Conservation (phyloP, 768 basidiomycete species). For the Dictyophora rubrovolvata region DNA sequence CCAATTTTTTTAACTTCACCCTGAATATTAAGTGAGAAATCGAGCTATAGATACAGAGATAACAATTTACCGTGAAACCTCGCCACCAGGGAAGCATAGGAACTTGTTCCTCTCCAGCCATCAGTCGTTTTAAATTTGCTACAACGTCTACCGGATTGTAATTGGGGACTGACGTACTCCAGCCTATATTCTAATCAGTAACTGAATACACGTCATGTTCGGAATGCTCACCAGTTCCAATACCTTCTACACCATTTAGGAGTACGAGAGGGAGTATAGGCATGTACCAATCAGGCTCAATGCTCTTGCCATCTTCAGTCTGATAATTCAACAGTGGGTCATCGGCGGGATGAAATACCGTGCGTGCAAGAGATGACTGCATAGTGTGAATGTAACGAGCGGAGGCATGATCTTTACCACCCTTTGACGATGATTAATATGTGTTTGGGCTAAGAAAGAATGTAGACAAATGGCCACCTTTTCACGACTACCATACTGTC, state of each 20-base stretch:
- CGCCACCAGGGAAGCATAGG: slow-evolving; percentile 97
- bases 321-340: slow-evolving; percentile 77
- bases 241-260: slow-evolving; percentile 93
- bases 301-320: slow-evolving; percentile 72
- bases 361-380: slow-evolving; percentile 60
- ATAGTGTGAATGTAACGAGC: slow-evolving; percentile 94
- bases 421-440: slow-evolving; percentile 34
- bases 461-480: slow-evolving; percentile 16
- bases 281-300: slow-evolving; percentile 94
- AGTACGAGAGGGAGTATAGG: slow-evolving; percentile 83
- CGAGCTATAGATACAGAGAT: not conserved
- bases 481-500: slow-evolving; percentile 88
- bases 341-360: slow-evolving; percentile 73
- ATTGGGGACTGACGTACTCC: slow-evolving; percentile 88
- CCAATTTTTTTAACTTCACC: slow-evolving; percentile 72
- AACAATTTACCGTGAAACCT: slow-evolving; percentile 48
- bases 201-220: not conserved
- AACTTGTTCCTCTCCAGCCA: slow-evolving; percentile 73
- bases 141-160: slow-evolving; percentile 92
- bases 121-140: slow-evolving; percentile 73
- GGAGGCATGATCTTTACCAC: slow-evolving; percentile 94
- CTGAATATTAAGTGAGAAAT: slow-evolving; percentile 22
- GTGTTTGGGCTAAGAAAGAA: not conserved
- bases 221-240: slow-evolving; percentile 70
- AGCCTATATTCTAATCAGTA: slow-evolving; percentile 42